These are phyloP conservation scores for Claviceps fusiformis DNA, from an alignment of 2,329 filamentous ascomycete species.

Conservation along the genomic window DNA sequence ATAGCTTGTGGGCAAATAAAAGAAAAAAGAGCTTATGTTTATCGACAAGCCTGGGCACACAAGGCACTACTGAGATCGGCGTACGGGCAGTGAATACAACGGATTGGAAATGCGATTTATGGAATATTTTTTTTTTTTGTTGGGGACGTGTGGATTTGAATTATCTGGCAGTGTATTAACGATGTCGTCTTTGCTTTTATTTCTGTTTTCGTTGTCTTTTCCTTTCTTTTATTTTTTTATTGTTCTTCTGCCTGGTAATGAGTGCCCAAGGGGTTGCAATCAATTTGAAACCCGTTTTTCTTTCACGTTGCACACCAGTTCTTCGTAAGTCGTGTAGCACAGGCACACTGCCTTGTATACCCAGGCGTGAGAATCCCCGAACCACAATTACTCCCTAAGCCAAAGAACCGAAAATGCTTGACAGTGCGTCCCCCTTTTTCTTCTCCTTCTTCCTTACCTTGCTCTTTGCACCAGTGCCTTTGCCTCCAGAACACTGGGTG, in stretches of 20 bases:
- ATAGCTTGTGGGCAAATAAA: conserved; percentile 1
- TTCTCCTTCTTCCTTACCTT: conserved; percentile 28
- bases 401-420: conserved; percentile 55
- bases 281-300: background rate
- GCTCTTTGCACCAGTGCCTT: conserved; percentile 9
- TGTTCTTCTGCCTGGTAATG: background rate
- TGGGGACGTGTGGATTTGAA: conserved; percentile 6
- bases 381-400: background rate
- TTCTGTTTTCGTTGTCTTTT: background rate
- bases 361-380: background rate
- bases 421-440: conserved; percentile 55
- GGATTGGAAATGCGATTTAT: conserved; percentile 13
- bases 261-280: background rate
- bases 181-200: background rate
- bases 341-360: background rate
- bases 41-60: background rate
- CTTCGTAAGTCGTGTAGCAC: background rate
- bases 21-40: conserved; percentile 1
- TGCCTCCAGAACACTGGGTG: background rate
- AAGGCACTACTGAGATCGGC: conserved; percentile 8
- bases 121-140: too few species aligned
- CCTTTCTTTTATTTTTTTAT: background rate
- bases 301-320: background rate
- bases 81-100: conserved; percentile 15
- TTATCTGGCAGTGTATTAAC: background rate